Evolutionary conservation across 2,329 filamentous ascomycete species (phyloP).

Genomic region (Dactylonectria estremocensis): DNA sequence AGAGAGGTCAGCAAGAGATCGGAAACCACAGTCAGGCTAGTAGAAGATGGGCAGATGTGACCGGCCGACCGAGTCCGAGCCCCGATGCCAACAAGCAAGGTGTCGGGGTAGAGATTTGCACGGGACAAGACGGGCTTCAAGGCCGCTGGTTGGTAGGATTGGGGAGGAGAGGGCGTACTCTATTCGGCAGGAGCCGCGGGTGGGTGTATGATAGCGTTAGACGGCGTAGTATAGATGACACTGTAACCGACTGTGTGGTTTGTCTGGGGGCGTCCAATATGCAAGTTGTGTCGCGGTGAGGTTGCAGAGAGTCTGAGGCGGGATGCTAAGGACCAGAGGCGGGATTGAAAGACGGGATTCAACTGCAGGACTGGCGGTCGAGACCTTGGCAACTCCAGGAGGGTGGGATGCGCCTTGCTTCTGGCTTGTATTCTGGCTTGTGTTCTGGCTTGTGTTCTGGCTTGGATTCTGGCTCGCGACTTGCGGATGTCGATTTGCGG

Average conservation of each 20-base stretch:
- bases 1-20: not conserved
- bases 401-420: not conserved
- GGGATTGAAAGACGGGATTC: not conserved
- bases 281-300: not conserved
- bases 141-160: not conserved
- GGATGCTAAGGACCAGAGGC: not conserved
- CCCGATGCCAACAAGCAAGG: not conserved
- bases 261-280: not conserved
- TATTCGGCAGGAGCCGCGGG: not conserved
- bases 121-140: not conserved
- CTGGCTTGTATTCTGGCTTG: not conserved
- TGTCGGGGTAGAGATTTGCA: not conserved
- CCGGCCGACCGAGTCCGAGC: no score
- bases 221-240: slow-evolving; percentile 2
- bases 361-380: not conserved
- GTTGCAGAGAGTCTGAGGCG: not conserved
- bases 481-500: not conserved
- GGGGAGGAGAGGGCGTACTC: not conserved
- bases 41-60: not conserved
- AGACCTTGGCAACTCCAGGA: not conserved
- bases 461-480: not conserved
- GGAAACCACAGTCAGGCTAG: not conserved
- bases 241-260: not conserved
- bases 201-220: not conserved
- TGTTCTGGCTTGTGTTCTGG: not conserved